Evolutionary conservation across 2,329 filamentous ascomycete species (phyloP).

Genomic region (Huntiella omanensis): DNA sequence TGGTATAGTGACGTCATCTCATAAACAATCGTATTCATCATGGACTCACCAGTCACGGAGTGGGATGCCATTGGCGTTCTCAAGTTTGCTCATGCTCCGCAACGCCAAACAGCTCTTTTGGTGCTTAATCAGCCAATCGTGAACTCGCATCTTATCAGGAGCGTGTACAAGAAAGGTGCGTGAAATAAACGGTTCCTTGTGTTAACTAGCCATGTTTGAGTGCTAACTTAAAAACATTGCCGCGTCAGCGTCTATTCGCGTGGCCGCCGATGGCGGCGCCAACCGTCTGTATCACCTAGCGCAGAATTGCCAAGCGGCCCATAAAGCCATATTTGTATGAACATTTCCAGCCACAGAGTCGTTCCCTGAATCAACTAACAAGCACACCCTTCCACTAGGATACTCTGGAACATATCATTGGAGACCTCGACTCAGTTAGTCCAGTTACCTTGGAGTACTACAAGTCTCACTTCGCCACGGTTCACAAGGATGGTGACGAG

Average conservation of each 20-base stretch:
- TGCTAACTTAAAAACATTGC: neutral
- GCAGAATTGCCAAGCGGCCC: slow-evolving; percentile 6
- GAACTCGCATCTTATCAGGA: slow-evolving; percentile 26
- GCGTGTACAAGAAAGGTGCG: neutral
- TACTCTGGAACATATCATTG: slow-evolving; percentile 56
- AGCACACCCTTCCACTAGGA: slow-evolving; percentile 20
- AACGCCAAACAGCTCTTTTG: slow-evolving; percentile 23
- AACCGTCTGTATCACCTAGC: slow-evolving; percentile 44
- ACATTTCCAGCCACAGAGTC: neutral
- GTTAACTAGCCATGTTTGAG: neutral
- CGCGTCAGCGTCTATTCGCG: slow-evolving; percentile 37
- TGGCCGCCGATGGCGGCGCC: slow-evolving; percentile 85
- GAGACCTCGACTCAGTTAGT: slow-evolving; percentile 73
- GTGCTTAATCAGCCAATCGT: slow-evolving; percentile 33
- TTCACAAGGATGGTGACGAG: slow-evolving; percentile 62
- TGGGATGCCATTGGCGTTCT: slow-evolving; percentile 9
- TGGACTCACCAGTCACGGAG: slow-evolving; percentile 1
- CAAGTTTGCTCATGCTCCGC: neutral
- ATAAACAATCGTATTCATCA: neutral
- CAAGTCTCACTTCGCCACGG: slow-evolving; percentile 20
- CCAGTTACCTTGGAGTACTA: slow-evolving; percentile 48
- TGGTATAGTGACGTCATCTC: slow-evolving; percentile 1
- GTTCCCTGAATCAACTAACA: neutral
- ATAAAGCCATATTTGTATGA: slow-evolving; percentile 5
- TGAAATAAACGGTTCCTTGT: too few relatives aligned